Evolutionary conservation across 2,329 filamentous ascomycete species (phyloP), one percentile per base, ranked within the genome.

Genomic region (Pestalotiopsis sp.): DNA sequence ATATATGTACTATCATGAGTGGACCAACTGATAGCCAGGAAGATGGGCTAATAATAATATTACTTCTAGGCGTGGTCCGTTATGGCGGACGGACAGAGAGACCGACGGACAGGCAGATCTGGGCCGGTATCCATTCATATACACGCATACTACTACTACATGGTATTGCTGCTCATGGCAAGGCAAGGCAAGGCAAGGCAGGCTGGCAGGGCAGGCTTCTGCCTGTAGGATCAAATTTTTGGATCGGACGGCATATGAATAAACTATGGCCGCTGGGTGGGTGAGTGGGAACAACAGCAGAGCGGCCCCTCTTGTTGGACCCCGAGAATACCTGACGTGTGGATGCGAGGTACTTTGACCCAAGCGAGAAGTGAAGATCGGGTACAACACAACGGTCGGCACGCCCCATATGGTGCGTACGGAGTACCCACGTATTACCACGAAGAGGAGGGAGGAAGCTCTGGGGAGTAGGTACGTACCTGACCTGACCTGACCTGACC

Each of bases 161-260:
- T 52, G 45, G 45, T 39, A 56, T 41, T 49, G 41, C 41, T 49
- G 41, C 41, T n/a, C 13, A 49, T 14, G 41, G 41, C 41, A 49
- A n/a, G 41, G 14, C 41, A 49, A n/a, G 41, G 41, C 41, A 49
- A n/a, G 41, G 14, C 41, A 49, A n/a, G 4, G n/a, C 41, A 49
- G 45, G 45, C 31, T 36, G 31, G 45, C 45, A 17, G 45, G 14
- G 17, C 45, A 56, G 38, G 58, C 64, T 69, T 69, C 68, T 69
- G 68, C 68, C 64, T 69, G 68, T 69, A 64, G 45, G 64, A 67
- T 69, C 68, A 64, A 36, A 60, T 64, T 63, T 61, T 68, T 62
- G 63, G 57, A 39, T 63, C 63, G 64, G 39, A 60, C 52, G 66
- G 66, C 31, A 64, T 63, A 64, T 62, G 45, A 45, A 49, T 61